Percentiles rank a stretch among this genome's conserved stretches.
Evolutionary conservation across 805 yeast genomes (phyloP).

Genomic region (Ascoidea tarda): DNA sequence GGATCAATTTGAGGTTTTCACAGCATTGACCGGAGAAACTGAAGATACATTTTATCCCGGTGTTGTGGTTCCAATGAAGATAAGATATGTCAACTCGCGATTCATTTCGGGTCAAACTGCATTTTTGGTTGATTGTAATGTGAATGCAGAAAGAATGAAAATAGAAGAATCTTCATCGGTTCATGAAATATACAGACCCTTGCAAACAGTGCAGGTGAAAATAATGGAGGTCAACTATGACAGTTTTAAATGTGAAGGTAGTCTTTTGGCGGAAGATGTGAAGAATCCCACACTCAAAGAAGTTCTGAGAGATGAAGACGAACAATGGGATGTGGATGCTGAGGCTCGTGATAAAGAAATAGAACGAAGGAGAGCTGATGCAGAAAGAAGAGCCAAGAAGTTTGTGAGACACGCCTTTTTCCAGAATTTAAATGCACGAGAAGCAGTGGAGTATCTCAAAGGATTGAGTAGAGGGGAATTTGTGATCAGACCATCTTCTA

Average conservation of each 20-base stretch:
- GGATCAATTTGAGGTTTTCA: conserved; percentile 63
- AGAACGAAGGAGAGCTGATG: conserved; percentile 48
- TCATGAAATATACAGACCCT: conserved; percentile 32
- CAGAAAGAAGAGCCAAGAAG: conserved; percentile 55
- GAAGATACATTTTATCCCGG: conserved; percentile 54
- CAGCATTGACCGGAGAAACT: conserved; percentile 81
- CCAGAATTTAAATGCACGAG: conserved; percentile 66
- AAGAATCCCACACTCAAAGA: conserved; percentile 25
- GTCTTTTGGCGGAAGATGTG: conserved; percentile 55
- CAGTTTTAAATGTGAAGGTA: conserved; percentile 60
- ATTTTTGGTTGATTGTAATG: conserved; percentile 50
- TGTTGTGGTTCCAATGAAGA: conserved; percentile 58
- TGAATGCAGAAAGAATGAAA: conserved; percentile 30
- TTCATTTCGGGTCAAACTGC: conserved; percentile 30
- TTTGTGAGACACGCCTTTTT: conserved; percentile 86
- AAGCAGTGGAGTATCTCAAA: conserved; percentile 89
- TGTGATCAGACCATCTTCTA: conserved; percentile 89
- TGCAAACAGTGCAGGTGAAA: conserved; percentile 82
- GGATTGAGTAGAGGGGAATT: conserved; percentile 82
- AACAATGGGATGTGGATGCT: conserved; percentile 69
- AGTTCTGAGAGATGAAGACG: conserved; percentile 37
- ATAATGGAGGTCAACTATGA: conserved; percentile 58
- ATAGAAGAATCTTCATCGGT: conserved; percentile 30
- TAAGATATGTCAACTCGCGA: conserved; percentile 43
- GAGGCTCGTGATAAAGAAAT: conserved; percentile 50